phyloP scores from a whole-genome alignment of 257 asterid species.

The Fraxinus americana region DNA sequence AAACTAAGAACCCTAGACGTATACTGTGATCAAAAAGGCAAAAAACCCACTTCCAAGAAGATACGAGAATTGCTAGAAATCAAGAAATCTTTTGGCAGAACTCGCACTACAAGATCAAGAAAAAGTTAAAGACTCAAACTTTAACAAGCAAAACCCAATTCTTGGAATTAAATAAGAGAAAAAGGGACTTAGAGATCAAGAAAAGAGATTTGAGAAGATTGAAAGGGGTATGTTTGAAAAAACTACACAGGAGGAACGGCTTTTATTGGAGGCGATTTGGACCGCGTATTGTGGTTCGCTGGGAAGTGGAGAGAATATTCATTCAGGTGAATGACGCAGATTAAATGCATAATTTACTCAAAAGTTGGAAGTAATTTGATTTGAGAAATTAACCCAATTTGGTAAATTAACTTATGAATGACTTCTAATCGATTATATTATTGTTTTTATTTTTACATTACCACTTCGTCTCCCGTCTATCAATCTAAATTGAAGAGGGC shows the following conservation, averaged over 20 bases:
- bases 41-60: neutral
- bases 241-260: slow-evolving; percentile 47
- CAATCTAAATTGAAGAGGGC: too few species aligned
- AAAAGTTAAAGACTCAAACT: slow-evolving; percentile 6
- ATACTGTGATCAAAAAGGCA: neutral
- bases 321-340: neutral
- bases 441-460: too few species aligned
- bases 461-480: neutral
- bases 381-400: too few species aligned
- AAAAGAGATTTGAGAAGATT: neutral
- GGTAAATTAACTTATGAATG: too few species aligned
- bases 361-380: too few species aligned
- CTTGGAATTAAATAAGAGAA: neutral
- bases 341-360: too few species aligned
- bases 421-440: too few species aligned
- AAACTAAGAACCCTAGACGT: neutral
- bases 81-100: neutral
- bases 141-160: neutral
- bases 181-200: slow-evolving; percentile 8
- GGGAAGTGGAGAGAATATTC: slow-evolving; percentile 32
- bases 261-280: slow-evolving; percentile 64
- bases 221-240: slow-evolving; percentile 39
- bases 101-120: neutral
- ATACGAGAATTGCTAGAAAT: neutral
- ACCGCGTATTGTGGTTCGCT: slow-evolving; percentile 65